Evolutionary conservation across 2,329 filamentous ascomycete genomes (phyloP).

Genomic region (Hymenoscyphus repandus): DNA sequence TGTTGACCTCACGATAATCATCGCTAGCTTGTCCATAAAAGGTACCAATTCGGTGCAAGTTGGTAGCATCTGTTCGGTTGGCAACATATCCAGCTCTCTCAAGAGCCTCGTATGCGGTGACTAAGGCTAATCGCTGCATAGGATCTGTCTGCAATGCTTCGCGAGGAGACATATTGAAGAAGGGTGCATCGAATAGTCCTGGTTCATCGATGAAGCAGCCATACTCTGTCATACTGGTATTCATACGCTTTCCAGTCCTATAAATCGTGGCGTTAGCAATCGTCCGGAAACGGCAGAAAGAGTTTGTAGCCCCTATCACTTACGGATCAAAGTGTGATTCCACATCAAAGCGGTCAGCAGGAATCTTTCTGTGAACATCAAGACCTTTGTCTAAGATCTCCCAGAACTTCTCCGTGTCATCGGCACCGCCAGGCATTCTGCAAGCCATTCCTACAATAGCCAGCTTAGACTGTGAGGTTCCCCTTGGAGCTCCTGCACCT

Average conservation of each 20-base stretch:
- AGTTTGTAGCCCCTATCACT: no score
- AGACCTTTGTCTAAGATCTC: slow-evolving; percentile 5
- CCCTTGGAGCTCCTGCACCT: neutral
- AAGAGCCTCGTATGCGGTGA: neutral
- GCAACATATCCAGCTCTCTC: neutral
- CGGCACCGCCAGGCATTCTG: slow-evolving; percentile 2
- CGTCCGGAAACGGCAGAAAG: no score
- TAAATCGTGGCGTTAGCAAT: no score
- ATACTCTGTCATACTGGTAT: slow-evolving; percentile 69
- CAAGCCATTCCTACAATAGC: slow-evolving; percentile 7
- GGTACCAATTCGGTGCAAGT: neutral
- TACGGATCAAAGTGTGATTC: slow-evolving; percentile 65
- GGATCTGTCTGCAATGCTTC: slow-evolving; percentile 75
- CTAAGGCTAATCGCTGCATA: slow-evolving; percentile 62
- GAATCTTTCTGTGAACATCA: slow-evolving; percentile 33
- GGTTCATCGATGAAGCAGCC: slow-evolving; percentile 67
- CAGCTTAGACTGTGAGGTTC: slow-evolving; percentile 3
- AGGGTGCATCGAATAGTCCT: slow-evolving; percentile 68
- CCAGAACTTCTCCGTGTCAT: slow-evolving; percentile 6
- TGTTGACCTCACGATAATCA: neutral
- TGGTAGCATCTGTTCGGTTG: neutral
- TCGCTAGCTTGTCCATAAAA: neutral
- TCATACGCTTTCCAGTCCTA: slow-evolving; percentile 68
- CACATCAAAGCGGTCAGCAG: slow-evolving; percentile 65
- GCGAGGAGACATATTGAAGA: slow-evolving; percentile 80